Evolutionary conservation across 176 grass and related monocot species (phyloP).

Genomic region (Oryza nivara): DNA sequence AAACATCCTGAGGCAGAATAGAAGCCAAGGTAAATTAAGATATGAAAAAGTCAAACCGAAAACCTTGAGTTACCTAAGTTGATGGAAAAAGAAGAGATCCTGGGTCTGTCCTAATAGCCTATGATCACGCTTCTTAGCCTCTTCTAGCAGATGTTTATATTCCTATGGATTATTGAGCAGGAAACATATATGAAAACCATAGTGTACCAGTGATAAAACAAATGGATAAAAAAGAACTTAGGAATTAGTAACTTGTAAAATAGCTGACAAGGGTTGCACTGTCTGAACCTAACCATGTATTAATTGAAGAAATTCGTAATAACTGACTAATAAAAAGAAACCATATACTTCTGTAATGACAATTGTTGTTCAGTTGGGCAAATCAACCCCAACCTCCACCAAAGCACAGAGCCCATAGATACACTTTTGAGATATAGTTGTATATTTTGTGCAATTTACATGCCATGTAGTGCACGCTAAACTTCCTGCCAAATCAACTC

Average conservation of each 20-base stretch:
- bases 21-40: conserved; percentile 7
- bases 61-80: conserved; percentile 66
- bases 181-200: background rate
- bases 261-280: background rate
- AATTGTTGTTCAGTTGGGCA: conserved; percentile 23
- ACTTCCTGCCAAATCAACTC: background rate
- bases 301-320: background rate
- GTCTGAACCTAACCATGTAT: conserved; percentile 1
- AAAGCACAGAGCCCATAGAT: background rate
- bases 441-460: background rate
- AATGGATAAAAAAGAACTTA: conserved; percentile 19
- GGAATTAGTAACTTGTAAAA: background rate
- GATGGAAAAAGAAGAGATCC: conserved; percentile 99
- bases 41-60: conserved; percentile 24
- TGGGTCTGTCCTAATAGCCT: conserved; percentile 82
- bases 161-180: conserved; percentile 60
- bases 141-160: conserved; percentile 82
- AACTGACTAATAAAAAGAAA: conserved; percentile 17
- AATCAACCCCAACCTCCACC: background rate
- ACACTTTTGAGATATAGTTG: background rate
- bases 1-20: background rate
- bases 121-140: conserved; percentile 98
- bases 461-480: conserved; percentile 10
- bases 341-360: conserved; percentile 1
- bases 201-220: background rate